A percentile compares a stretch with the other conserved stretches of the same genome.
These are phyloP conservation scores for Thermochaetoides dissita DNA, from an alignment of 2,329 filamentous ascomycete genomes.

Conservation along the genomic window DNA sequence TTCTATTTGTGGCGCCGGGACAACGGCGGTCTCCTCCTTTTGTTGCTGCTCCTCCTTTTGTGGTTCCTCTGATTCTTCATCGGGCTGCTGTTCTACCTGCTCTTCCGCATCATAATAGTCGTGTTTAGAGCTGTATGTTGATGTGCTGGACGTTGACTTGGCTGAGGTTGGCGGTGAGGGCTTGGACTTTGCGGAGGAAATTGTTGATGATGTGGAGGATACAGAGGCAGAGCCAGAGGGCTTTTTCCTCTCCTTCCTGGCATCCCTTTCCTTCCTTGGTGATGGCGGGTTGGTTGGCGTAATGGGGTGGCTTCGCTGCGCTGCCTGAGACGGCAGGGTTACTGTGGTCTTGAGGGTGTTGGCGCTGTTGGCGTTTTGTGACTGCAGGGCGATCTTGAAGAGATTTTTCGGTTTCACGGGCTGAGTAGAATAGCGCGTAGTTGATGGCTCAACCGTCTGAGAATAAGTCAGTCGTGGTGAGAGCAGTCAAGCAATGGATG, in stretches of 20 bases:
- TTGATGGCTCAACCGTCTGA: too few species aligned
- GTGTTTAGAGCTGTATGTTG: too few species aligned
- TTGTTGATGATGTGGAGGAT: slow-evolving; percentile 17
- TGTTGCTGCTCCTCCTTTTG: too few species aligned
- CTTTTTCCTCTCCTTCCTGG: slow-evolving; percentile 32
- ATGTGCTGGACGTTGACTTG: too few species aligned
- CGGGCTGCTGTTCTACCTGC: too few species aligned
- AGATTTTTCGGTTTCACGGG: slow-evolving; percentile 38
- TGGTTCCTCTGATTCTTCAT: too few species aligned
- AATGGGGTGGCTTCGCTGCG: slow-evolving; percentile 30
- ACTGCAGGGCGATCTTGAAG: slow-evolving; percentile 72
- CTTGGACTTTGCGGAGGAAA: too few species aligned
- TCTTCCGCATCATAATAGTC: too few species aligned
- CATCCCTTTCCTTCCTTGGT: slow-evolving; percentile 35
- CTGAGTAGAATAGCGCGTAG: too few species aligned
- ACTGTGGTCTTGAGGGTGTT: slow-evolving; percentile 51
- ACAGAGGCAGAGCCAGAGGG: slow-evolving; percentile 15
- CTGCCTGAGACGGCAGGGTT: slow-evolving; percentile 52
- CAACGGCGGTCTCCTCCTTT: neutral
- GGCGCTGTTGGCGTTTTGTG: slow-evolving; percentile 55
- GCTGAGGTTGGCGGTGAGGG: too few species aligned
- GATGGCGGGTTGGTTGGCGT: slow-evolving; percentile 9
- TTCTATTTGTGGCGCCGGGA: slow-evolving; percentile 9
- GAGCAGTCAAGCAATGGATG: too few species aligned
- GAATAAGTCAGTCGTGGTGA: too few species aligned